These are phyloP conservation scores for Vigna nakashimae DNA, from an alignment of 306 rosid genomes.

Conservation along the genomic window DNA sequence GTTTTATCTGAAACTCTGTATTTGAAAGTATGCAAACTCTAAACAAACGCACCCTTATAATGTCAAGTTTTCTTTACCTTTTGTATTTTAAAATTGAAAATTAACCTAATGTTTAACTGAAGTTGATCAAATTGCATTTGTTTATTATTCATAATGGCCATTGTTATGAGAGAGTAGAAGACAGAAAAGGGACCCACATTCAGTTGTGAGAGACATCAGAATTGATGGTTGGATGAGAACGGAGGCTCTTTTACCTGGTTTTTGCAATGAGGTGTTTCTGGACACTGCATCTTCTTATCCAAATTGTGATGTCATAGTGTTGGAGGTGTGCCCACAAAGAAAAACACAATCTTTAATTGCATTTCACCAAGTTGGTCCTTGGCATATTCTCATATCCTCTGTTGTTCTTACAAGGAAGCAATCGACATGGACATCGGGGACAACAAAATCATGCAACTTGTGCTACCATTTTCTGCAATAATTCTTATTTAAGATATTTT, in stretches of 20 bases:
- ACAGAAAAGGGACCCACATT: constrained; percentile 17
- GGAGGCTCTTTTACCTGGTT: constrained; percentile 17
- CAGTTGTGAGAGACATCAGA: constrained; percentile 26
- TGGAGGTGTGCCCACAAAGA: constrained; percentile 12
- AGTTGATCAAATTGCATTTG: background rate
- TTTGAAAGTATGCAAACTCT: too few relatives aligned
- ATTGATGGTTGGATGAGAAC: background rate
- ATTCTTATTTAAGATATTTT: too few relatives aligned
- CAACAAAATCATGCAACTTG: constrained; percentile 45
- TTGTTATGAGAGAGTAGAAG: background rate
- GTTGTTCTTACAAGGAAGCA: constrained; percentile 18
- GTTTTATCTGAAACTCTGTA: too few relatives aligned
- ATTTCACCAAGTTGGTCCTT: constrained; percentile 47
- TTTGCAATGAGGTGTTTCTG: background rate
- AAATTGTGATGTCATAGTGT: constrained; percentile 24
- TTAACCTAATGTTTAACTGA: background rate
- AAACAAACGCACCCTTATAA: too few relatives aligned
- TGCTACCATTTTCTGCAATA: background rate
- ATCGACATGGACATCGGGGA: constrained; percentile 43
- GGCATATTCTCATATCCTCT: background rate
- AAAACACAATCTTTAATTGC: constrained; percentile 21
- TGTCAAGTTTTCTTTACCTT: too few relatives aligned
- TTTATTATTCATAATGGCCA: background rate
- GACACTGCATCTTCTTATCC: constrained; percentile 32
- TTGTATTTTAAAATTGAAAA: too few relatives aligned